Conservation (phyloP, 495 filamentous ascomycete genomes). For the Pseudotulostoma volvatum region DNA sequence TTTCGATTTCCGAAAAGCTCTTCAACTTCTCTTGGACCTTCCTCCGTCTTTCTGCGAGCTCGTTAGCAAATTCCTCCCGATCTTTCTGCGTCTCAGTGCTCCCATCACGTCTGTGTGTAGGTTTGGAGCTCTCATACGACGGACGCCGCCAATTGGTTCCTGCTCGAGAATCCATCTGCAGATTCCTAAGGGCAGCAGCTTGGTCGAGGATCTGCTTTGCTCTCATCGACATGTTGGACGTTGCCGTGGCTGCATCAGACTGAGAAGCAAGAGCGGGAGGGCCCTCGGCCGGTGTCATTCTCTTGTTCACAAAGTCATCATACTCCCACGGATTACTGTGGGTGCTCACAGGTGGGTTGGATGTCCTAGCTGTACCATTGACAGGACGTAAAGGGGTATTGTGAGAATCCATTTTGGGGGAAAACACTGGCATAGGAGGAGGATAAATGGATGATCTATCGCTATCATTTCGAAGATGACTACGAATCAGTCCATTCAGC, state of each 20-base stretch:
- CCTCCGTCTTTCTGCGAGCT: constrained; percentile 59
- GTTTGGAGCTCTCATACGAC: constrained; percentile 9
- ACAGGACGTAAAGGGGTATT: not conserved
- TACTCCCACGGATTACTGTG: constrained; percentile 38
- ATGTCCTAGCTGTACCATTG: constrained; percentile 3
- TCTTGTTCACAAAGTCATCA: constrained; percentile 19
- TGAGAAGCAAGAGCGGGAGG: constrained; percentile 1
- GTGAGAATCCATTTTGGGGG: constrained; percentile 2
- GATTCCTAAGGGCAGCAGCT: constrained; percentile 10
- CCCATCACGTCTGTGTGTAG: constrained; percentile 32
- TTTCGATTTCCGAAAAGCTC: constrained; percentile 51
- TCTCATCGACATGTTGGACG: constrained; percentile 9
- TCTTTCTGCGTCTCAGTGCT: constrained; percentile 49
- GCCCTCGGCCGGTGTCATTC: constrained; percentile 1
- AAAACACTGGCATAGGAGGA: constrained; percentile 24
- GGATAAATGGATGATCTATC: constrained; percentile 63
- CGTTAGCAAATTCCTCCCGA: constrained; percentile 60
- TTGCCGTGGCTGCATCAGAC: constrained; percentile 1
- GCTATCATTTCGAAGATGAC: constrained; percentile 74
- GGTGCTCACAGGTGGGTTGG: constrained; percentile 12
- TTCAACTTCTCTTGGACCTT: constrained; percentile 70
- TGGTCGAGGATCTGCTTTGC: constrained; percentile 19
- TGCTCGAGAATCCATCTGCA: constrained; percentile 9
- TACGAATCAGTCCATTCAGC: constrained; percentile 65
- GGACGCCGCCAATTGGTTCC: constrained; percentile 5